Evolutionary conservation across 2,329 filamentous ascomycete species (phyloP), one percentile per base, ranked within the genome.

Genomic region (Fusarium denticulatum): DNA sequence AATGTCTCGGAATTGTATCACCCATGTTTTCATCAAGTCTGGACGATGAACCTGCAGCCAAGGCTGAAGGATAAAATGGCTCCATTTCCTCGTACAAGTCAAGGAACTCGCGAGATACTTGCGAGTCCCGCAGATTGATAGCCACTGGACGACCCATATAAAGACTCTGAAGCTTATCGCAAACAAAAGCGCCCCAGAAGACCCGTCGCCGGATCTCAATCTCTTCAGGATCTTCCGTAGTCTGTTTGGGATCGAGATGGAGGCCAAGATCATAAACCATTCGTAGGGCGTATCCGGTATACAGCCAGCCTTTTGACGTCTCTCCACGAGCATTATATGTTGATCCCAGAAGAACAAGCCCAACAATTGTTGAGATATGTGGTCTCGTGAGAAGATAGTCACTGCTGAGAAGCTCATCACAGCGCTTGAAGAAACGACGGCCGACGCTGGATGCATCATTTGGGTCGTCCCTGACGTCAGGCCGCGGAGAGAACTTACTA

Each of bases 121-220:
- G 63, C 3, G 46, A 67, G 30, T 67, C 65, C 0, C 24, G 42
- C 1, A 67, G 40, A 8, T 62, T 67, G 3, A 67, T 62, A 3
- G 55, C 65, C 2, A 67, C 65, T 12, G 65, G 63, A 11, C 65
- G 52, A 12, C 65, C 65, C 53, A 67, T 30, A 4, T 67, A 67
- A 0, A 67, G 30, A 22, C 65, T 67, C 5, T 67, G 65, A 0
- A 67, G 34, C 2, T 67, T 67, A 16, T 67, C 65, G 91, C 89
- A 75, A 91, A 92, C 66, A 11, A 68, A 67, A 0, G 55, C 30
- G 0, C 65, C 65, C 65, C 65, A 67, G 7, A 67, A 67, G 1
- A 67, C 53, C 3, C 65, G 26, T 13, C 65, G 16, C 4, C 58
- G 36, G 16, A 67, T 67, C 16, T 67, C 63, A 14, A 67, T 62